Conservation (phyloP, 106 monocot species). For the Platanthera guangdongensis region DNA sequence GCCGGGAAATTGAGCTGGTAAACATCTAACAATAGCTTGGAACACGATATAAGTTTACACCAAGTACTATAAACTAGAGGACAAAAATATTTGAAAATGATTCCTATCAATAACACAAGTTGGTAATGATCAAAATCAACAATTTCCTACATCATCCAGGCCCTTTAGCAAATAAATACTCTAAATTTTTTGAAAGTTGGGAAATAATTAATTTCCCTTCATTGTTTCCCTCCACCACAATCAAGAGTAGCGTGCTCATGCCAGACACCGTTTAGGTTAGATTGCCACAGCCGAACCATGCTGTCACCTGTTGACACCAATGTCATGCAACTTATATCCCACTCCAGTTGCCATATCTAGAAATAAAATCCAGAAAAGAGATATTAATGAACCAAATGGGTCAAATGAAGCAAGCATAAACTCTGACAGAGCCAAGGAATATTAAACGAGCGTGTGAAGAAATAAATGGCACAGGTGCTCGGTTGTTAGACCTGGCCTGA, state of each 20-base stretch:
- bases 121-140: not conserved
- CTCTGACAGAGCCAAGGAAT: not conserved
- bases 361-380: not conserved
- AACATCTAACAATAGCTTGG: not conserved
- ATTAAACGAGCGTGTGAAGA: not conserved
- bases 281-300: conserved; percentile 86
- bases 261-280: conserved; percentile 89
- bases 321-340: conserved; percentile 94
- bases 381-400: not conserved
- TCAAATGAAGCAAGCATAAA: not conserved
- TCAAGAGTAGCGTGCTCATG: conserved; percentile 80
- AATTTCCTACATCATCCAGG: not conserved
- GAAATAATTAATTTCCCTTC: not conserved
- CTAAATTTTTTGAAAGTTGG: not conserved
- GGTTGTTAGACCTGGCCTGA: too few species aligned
- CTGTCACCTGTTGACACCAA: conserved; percentile 81
- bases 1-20: too few species aligned
- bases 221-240: conserved; percentile 32
- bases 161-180: not conserved
- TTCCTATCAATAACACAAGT: not conserved
- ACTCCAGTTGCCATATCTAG: conserved; percentile 67
- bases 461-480: not conserved
- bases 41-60: not conserved
- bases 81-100: not conserved
- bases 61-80: not conserved